Evolutionary conservation across 2,329 filamentous ascomycete genomes (phyloP).

Genomic region (Paradendryphiella salina): DNA sequence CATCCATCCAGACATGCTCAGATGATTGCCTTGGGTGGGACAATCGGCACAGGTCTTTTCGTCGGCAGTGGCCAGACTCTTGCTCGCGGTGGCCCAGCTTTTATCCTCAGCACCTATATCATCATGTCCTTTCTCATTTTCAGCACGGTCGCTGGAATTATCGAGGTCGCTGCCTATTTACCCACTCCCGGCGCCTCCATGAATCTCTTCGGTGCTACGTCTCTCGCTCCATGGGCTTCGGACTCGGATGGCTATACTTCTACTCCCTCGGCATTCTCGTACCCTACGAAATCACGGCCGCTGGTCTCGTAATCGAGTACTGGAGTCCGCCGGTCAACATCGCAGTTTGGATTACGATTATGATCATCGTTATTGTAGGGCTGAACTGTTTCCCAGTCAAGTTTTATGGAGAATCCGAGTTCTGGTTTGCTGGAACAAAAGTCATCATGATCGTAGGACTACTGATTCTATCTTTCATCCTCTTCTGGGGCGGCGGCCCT

Average conservation of each 20-base stretch:
- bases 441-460: constrained; percentile 50
- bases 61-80: constrained; percentile 60
- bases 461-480: constrained; percentile 57
- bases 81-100: constrained; percentile 37
- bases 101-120: constrained; percentile 40
- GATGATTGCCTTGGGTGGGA: constrained; percentile 65
- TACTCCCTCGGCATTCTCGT: constrained; percentile 38
- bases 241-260: constrained; percentile 36
- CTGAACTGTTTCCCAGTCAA: constrained; percentile 44
- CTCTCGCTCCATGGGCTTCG: constrained; percentile 64
- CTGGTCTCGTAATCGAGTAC: constrained; percentile 45
- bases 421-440: constrained; percentile 41
- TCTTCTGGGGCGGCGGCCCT: constrained; percentile 62
- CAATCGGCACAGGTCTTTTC: constrained; percentile 64
- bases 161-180: constrained; percentile 60
- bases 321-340: constrained; percentile 43
- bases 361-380: constrained; percentile 42
- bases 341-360: constrained; percentile 45
- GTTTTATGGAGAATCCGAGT: constrained; percentile 46
- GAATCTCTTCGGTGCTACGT: constrained; percentile 55
- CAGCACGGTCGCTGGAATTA: constrained; percentile 39
- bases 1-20: constrained; percentile 51
- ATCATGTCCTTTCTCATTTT: constrained; percentile 34
- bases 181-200: constrained; percentile 60
- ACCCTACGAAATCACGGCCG: constrained; percentile 43